phyloP scores from a whole-genome alignment of 345 rosid species.

The Syzygium oleosum region DNA sequence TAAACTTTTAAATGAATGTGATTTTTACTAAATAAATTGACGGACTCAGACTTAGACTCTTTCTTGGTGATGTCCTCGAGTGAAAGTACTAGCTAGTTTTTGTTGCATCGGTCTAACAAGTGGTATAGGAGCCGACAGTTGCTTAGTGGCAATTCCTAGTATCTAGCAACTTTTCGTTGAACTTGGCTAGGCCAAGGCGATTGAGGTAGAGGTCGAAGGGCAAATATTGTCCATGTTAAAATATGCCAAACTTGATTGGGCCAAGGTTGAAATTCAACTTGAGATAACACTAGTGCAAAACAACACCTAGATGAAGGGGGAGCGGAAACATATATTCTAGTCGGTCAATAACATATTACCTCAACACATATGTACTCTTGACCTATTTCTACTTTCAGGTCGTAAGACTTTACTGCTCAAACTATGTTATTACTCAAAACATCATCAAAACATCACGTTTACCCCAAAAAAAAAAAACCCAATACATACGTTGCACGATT shows the following conservation, averaged over 20 bases:
- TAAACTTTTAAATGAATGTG: neutral
- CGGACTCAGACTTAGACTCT: neutral
- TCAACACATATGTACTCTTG: neutral
- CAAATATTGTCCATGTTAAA: neutral
- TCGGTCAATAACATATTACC: neutral
- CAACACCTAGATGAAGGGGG: neutral
- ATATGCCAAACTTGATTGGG: neutral
- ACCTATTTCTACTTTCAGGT: too few relatives aligned
- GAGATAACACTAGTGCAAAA: neutral
- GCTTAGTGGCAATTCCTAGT: neutral
- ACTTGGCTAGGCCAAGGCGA: neutral
- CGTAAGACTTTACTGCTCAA: too few relatives aligned
- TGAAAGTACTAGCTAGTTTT: fast-evolving
- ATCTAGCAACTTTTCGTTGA: neutral
- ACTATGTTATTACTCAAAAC: too few relatives aligned
- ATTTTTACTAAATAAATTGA: neutral
- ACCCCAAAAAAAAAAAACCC: too few relatives aligned
- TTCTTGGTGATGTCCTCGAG: fast-evolving
- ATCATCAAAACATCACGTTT: too few relatives aligned
- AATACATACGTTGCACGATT: too few relatives aligned
- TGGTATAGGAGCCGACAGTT: neutral
- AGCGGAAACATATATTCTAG: neutral
- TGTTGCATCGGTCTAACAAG: neutral
- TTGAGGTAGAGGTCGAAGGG: neutral
- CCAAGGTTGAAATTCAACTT: neutral